Evolutionary conservation across 495 filamentous ascomycete species (phyloP).

Genomic region (Penicillium goetzii): DNA sequence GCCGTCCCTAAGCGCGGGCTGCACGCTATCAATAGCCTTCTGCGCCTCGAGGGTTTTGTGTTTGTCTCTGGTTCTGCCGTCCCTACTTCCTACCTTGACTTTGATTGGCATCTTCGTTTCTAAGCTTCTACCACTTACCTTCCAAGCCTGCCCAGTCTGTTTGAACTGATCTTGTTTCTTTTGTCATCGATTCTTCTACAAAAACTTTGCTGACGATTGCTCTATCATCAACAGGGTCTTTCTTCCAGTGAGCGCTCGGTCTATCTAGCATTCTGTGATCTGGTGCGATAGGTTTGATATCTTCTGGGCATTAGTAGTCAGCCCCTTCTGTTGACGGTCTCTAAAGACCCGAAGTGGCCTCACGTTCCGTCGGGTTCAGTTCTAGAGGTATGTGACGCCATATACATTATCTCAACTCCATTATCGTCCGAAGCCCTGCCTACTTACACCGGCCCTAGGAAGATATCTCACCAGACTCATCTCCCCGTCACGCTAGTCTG

Average conservation of each 20-base stretch:
- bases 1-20: not conserved
- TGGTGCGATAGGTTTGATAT: not conserved
- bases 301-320: not conserved
- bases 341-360: not conserved
- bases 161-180: not conserved
- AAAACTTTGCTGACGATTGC: not conserved
- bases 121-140: not conserved
- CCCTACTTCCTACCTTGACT: not conserved
- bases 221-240: not conserved
- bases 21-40: not conserved
- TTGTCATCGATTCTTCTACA: not conserved
- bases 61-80: not conserved
- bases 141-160: not conserved
- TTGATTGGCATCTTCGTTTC: not conserved
- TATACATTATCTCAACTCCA: not conserved
- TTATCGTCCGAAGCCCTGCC: too few species aligned
- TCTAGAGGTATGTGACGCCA: not conserved
- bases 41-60: not conserved
- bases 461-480: not conserved
- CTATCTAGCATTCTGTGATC: not conserved
- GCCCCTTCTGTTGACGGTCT: not conserved
- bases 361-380: not conserved
- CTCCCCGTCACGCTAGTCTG: constrained; percentile 5
- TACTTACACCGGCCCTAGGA: not conserved
- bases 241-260: not conserved